Evolutionary conservation across 2,329 filamentous ascomycete species (phyloP).

Genomic region (Tolypocladium ophioglossoides): DNA sequence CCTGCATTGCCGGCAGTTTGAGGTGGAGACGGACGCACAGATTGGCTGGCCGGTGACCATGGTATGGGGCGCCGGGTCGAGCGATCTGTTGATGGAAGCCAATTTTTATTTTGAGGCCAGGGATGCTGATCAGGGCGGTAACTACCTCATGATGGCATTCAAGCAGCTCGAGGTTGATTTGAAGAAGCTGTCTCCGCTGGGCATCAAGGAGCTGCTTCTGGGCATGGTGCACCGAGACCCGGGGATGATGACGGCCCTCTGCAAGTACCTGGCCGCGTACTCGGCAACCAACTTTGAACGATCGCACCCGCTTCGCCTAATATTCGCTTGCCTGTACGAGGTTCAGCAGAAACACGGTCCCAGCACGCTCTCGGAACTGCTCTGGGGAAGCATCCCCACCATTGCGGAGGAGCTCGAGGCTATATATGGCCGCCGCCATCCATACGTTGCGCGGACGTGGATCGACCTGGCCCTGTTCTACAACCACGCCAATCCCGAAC

Average conservation of each 20-base stretch:
- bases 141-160: conserved; percentile 30
- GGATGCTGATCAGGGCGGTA: conserved; percentile 28
- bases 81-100: conserved; percentile 31
- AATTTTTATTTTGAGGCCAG: conserved; percentile 30
- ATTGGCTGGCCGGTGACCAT: conserved; percentile 30
- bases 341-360: conserved; percentile 34
- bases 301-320: conserved; percentile 30
- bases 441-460: conserved; percentile 32
- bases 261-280: conserved; percentile 33
- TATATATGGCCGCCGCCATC: conserved; percentile 31
- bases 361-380: conserved; percentile 28
- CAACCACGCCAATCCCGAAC: conserved; percentile 23
- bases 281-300: conserved; percentile 32
- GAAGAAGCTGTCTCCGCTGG: conserved; percentile 30
- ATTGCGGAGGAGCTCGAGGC: conserved; percentile 33
- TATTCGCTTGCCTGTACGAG: conserved; percentile 31
- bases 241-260: conserved; percentile 34
- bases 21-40: conserved; percentile 25
- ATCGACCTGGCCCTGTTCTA: conserved; percentile 30
- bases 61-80: conserved; percentile 33
- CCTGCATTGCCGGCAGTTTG: conserved; percentile 31
- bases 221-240: conserved; percentile 33
- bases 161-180: conserved; percentile 31
- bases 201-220: conserved; percentile 30
- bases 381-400: conserved; percentile 29